Base-by-base conservation (phyloP, 768 basidiomycete species). In the Postia placenta region DNA sequence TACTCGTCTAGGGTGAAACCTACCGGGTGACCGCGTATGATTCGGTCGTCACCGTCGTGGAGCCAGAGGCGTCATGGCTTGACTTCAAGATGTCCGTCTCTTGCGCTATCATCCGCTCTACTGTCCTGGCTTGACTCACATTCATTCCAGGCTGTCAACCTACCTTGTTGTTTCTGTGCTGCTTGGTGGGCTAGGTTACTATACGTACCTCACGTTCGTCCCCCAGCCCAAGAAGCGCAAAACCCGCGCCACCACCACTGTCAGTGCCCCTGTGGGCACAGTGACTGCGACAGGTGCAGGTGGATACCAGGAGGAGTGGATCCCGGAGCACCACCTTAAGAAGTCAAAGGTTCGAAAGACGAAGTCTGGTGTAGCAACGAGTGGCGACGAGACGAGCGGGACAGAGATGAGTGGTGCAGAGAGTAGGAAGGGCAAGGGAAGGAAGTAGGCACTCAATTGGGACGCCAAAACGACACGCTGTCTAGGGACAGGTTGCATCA, bases 281-380 rank as follows among this genome's bases (percentile, higher is more conserved):
- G 75, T 77, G 28, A 83, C 84, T 5, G 81, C 83, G 26, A 80
- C 80, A 20, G 79, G 81, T 28, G 74, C 81, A 2, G 77, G 81
- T 33, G 83, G 80, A 38, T 91, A 92, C 56, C 80, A 87, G 59
- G 87, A 92, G 61, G 90, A 92, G 60, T 92, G 90, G 90, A 92
- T 92, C 56, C 90, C 90, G n/a, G 85, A 86, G 56, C 87, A 90
- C 60, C 90, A 92, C 58, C 70, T 90, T 52, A 85, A 79, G 71
- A 86, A 87, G 65, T 49, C 67, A 26, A 87, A 79, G 64, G 63
- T 66, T 15, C 74, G 75, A 54, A 74, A 74, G 60, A 67, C 66
- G 33, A 74, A 70, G 23, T 51, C 71, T 49, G 87, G 78, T 19
- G 86, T 83, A 40, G 85, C 86, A 48, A 58, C 77, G 25, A 87